Evolutionary conservation across 495 filamentous ascomycete genomes (phyloP).

Genomic region (Tuber borchii): DNA sequence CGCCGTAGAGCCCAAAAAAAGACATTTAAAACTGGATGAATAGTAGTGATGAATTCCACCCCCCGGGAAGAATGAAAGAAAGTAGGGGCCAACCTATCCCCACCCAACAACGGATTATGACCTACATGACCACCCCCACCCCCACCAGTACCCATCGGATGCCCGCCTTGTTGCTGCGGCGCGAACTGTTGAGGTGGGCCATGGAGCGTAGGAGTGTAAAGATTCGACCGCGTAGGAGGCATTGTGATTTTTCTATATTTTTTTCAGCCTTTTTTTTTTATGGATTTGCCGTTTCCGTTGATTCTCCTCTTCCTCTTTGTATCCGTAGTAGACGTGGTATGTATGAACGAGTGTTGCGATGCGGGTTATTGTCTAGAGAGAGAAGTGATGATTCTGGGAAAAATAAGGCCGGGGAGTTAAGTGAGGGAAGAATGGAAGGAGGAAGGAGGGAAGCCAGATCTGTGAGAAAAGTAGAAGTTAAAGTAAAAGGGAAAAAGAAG

Average conservation of each 20-base stretch:
- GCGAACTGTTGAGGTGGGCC: constrained; percentile 36
- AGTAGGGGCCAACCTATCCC: constrained; percentile 29
- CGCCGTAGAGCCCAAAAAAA: neutral
- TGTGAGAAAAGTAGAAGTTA: neutral
- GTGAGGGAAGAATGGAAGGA: neutral
- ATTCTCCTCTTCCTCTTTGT: neutral
- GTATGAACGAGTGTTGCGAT: neutral
- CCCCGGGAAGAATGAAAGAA: neutral
- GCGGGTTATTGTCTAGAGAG: neutral
- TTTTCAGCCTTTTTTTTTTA: neutral
- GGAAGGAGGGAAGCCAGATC: neutral
- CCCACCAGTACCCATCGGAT: constrained; percentile 36
- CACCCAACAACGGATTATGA: constrained; percentile 31
- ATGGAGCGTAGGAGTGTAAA: constrained; percentile 40
- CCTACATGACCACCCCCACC: constrained; percentile 33
- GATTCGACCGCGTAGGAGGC: constrained; percentile 39
- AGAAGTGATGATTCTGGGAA: neutral
- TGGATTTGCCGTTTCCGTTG: neutral
- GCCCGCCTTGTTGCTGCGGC: constrained; percentile 38
- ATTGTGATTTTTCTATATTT: constrained; percentile 14
- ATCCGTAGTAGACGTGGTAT: neutral
- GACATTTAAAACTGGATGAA: neutral
- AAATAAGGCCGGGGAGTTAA: neutral
- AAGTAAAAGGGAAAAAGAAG: neutral
- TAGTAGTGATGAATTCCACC: neutral